A percentile compares a stretch with the other conserved stretches of the same genome.
phyloP scores from a whole-genome alignment of 805 yeast genomes.

The Metschnikowia colocasiae region DNA sequence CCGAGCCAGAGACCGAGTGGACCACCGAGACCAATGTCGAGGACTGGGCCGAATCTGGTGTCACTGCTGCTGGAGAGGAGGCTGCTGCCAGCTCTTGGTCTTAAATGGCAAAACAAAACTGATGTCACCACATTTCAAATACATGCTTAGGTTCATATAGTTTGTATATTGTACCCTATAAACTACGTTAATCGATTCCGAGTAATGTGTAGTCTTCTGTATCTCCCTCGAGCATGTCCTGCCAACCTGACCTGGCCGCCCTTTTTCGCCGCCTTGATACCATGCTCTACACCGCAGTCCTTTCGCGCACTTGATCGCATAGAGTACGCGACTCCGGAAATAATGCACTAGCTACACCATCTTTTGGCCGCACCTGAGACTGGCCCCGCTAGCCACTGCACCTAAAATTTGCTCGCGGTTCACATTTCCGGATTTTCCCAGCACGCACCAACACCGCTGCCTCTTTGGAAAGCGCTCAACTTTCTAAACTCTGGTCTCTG shows the following conservation, averaged over 20 bases:
- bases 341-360: conserved; percentile 1
- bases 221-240: too few species aligned
- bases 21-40: conserved; percentile 55
- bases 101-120: conserved; percentile 18
- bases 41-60: conserved; percentile 63
- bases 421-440: neutral
- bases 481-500: too few species aligned
- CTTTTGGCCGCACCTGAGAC: neutral
- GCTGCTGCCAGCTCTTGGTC: conserved; percentile 59
- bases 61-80: conserved; percentile 64
- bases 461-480: too few species aligned
- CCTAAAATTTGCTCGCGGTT: conserved; percentile 1
- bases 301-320: neutral
- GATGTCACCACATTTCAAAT: conserved; percentile 14
- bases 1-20: conserved; percentile 56
- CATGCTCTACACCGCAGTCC: neutral
- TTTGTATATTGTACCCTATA: conserved; percentile 22
- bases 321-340: neutral
- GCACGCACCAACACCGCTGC: neutral
- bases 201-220: neutral
- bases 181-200: conserved; percentile 18
- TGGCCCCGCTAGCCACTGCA: neutral
- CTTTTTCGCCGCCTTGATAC: neutral
- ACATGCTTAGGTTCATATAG: conserved; percentile 19
- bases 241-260: too few species aligned